phyloP scores from a whole-genome alignment of 176 grass and related monocot species.

The Rhynchospora tenuis region DNA sequence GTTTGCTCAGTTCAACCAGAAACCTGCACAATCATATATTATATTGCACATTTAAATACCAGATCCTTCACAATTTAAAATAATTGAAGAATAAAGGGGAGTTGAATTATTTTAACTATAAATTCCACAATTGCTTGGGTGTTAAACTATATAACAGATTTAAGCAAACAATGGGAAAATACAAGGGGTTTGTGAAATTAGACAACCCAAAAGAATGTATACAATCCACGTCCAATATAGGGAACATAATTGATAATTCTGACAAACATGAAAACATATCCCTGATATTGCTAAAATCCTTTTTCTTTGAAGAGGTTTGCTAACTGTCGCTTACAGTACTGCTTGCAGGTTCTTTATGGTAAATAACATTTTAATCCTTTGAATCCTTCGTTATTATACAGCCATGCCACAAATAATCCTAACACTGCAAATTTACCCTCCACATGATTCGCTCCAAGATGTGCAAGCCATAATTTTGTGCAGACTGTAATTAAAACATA shows the following conservation, averaged over 20 bases:
- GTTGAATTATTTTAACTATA: too few species aligned
- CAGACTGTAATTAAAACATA: neutral
- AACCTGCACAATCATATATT: conserved; percentile 3
- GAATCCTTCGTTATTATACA: neutral
- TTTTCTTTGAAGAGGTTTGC: neutral
- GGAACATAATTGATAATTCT: neutral
- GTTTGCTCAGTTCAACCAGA: neutral
- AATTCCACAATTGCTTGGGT: too few species aligned
- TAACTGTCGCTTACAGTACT: neutral
- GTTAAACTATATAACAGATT: too few species aligned
- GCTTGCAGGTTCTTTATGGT: neutral
- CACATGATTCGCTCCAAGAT: neutral
- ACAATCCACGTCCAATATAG: neutral
- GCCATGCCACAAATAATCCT: neutral
- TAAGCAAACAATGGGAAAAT: too few species aligned
- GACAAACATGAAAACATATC: neutral
- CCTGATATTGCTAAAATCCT: neutral
- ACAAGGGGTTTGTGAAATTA: too few species aligned
- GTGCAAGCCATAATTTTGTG: neutral
- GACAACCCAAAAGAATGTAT: too few species aligned
- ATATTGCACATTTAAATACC: neutral
- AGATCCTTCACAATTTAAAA: neutral
- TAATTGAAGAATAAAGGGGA: neutral
- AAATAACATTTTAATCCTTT: neutral
- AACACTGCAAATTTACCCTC: neutral